Evolutionary conservation across 2,329 filamentous ascomycete genomes (phyloP).

Genomic region (Rhinocladiella mackenziei): DNA sequence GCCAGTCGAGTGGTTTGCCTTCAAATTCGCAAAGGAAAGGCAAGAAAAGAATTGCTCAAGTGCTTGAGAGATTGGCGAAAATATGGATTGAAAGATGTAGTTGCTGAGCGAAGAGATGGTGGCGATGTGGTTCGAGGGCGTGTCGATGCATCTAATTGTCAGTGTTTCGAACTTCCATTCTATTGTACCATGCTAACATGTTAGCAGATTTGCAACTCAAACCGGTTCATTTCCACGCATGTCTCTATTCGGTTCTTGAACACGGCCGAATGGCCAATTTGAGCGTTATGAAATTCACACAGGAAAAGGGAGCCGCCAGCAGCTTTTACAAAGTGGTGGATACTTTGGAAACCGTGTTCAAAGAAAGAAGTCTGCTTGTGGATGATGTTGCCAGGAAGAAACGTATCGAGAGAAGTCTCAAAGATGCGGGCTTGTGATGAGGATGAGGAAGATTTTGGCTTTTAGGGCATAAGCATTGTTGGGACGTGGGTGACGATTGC

Average conservation of each 20-base stretch:
- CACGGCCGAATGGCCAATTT: constrained; percentile 72
- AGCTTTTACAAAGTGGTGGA: constrained; percentile 82
- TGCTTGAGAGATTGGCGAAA: constrained; percentile 75
- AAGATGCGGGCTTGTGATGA: constrained; percentile 26
- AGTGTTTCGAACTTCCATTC: no score
- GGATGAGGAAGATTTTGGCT: constrained; percentile 5
- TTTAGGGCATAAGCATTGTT: constrained; percentile 1
- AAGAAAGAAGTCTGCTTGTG: constrained; percentile 63
- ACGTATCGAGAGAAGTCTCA: constrained; percentile 55
- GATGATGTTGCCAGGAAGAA: constrained; percentile 62
- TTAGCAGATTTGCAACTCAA: constrained; percentile 70
- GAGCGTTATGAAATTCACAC: constrained; percentile 78
- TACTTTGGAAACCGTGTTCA: constrained; percentile 66
- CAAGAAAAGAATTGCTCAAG: constrained; percentile 70
- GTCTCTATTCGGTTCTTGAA: constrained; percentile 85
- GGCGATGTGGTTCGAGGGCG: constrained; percentile 65
- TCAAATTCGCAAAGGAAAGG: constrained; percentile 64
- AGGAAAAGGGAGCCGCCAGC: constrained; percentile 85
- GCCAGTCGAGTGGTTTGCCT: constrained; percentile 72
- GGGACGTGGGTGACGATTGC: constrained; percentile 1
- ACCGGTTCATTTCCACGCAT: constrained; percentile 79
- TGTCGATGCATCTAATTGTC: constrained; percentile 74
- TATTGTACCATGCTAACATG: constrained; percentile 28
- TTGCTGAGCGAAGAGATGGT: constrained; percentile 73
- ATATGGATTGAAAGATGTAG: constrained; percentile 75